phyloP scores from a whole-genome alignment of 2,329 filamentous ascomycete genomes.

The Parascedosporium putredinis region DNA sequence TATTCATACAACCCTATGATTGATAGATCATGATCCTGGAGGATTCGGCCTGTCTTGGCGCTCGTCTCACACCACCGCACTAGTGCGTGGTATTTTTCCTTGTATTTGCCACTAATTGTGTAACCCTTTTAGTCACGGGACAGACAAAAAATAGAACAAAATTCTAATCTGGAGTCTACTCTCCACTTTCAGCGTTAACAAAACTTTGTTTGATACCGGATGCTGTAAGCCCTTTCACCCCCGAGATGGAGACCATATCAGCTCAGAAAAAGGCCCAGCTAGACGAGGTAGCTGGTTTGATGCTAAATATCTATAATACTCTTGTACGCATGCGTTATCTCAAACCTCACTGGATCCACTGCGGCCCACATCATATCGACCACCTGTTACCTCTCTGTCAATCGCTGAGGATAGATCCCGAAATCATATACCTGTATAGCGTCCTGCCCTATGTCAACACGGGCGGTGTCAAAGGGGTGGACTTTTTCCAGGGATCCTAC shows the following conservation, averaged over 20 bases:
- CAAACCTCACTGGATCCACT: constrained; percentile 12
- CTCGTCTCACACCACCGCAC: no score
- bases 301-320: constrained; percentile 19
- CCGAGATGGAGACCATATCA: neutral
- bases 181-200: no score
- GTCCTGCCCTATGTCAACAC: constrained; percentile 16
- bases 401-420: constrained; percentile 8
- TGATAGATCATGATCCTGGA: no score
- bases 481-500: constrained; percentile 8
- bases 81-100: no score
- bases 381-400: constrained; percentile 8
- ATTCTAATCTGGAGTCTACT: no score
- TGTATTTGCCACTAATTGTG: no score
- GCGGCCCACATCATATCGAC: constrained; percentile 14
- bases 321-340: constrained; percentile 19
- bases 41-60: no score
- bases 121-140: no score
- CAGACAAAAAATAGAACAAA: neutral
- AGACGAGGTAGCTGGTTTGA: constrained; percentile 16
- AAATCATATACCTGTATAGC: constrained; percentile 17
- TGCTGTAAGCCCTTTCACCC: neutral
- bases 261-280: constrained; percentile 8
- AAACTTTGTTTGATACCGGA: neutral
- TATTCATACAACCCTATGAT: no score
- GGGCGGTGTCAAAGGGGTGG: constrained; percentile 1